phyloP scores from a whole-genome alignment of 1,139 yeast genomes.

The Suhomyces bokatorum region DNA sequence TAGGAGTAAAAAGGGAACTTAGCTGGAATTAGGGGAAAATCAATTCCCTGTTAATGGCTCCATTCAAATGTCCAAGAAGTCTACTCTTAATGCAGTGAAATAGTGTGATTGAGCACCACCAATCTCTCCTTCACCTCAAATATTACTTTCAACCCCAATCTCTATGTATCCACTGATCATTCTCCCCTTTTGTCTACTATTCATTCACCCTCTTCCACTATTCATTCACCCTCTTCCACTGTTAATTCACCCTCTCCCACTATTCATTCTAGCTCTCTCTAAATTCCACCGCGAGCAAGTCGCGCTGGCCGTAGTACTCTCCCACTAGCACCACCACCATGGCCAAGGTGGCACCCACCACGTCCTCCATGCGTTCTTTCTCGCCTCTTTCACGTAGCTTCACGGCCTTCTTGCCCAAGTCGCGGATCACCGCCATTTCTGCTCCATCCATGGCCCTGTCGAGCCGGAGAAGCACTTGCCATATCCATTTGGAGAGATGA shows the following conservation, averaged over 20 bases:
- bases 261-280: neutral
- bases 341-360: conserved; percentile 30
- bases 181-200: no score
- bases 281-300: conserved; percentile 20
- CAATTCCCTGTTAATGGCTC: no score
- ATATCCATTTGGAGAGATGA: conserved; percentile 42
- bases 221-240: no score
- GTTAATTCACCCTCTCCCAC: no score
- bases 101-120: no score
- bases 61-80: no score
- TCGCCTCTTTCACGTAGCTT: conserved; percentile 22
- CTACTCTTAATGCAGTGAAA: no score
- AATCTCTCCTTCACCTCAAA: neutral
- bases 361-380: conserved; percentile 10
- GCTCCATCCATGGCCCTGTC: conserved; percentile 36
- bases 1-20: no score
- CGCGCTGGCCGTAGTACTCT: conserved; percentile 40
- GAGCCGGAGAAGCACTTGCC: conserved; percentile 34
- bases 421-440: conserved; percentile 39
- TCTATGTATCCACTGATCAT: no score
- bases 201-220: no score
- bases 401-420: conserved; percentile 42
- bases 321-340: conserved; percentile 37
- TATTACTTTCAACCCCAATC: neutral
- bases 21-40: no score